Base-by-base conservation (phyloP, 176 grass and related monocot species). In the Triticum monococcum region DNA sequence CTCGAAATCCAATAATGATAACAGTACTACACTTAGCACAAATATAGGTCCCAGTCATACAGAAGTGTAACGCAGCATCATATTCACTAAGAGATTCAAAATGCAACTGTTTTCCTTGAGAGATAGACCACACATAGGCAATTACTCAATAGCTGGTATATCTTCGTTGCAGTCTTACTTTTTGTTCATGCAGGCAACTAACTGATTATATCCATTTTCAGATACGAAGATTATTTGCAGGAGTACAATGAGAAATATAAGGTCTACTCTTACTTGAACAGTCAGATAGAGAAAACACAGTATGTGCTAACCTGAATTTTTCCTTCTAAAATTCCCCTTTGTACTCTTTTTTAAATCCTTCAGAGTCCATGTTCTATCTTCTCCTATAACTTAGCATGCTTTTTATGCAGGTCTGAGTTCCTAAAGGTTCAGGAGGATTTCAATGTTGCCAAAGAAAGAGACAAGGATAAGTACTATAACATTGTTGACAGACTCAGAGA, bases 231-330 rank as follows among this genome's bases (percentile, higher is more conserved):
- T 84, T 98, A 95, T 83, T 69, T 94, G 67, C 91, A 91, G 87
- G 96, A 98, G 86, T 98, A 91, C 87, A 80, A 87, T 83, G 96
- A 95, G 77, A 98, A 98, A 69, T 91, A 94, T 33, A 74, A 73
- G 23, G 93, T 84, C n/a, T 98, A 98, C 75, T 65, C 79, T 57
- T 89, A 88, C 85, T 88, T 98, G 84, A 93, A 85, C 82, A 85
- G 77, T 86, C 90, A 98, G 52, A 64, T 98, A 25, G 88, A 92
- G 64, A 95, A 98, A 94, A 95, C 88, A 48, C 78, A 72, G 96
- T 95, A 95, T 41, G 84, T 88, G 52, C 66, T 85, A 20, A 22
- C 33, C 14, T 87, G 16, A 64, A 17, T 77, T 9, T 9, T 74
- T 73, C 33, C 23, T 80, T 81, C 43, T 23, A 74, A 64, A 17